A percentile compares a stretch with the other conserved stretches of the same genome.
Conservation (phyloP, 1,284 basidiomycete genomes). For the Puccinia hordei region DNA sequence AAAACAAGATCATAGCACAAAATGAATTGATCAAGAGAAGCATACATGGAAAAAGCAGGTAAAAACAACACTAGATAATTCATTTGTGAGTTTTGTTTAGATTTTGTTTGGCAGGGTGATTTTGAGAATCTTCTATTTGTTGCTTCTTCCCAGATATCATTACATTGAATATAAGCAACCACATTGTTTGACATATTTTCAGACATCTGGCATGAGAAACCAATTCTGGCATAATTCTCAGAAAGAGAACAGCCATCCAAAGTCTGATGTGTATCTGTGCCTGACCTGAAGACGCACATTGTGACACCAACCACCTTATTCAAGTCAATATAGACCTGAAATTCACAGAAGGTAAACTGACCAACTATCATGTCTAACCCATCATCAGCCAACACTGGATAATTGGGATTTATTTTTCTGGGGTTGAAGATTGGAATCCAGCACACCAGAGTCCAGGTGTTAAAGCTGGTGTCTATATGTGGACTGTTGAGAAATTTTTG, state of each 20-base stretch:
- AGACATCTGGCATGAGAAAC: conserved; percentile 30
- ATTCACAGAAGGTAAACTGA: conserved; percentile 29
- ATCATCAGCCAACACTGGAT: neutral
- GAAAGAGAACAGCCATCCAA: neutral
- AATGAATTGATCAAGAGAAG: no score
- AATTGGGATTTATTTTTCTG: no score
- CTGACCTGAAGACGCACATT: conserved; percentile 4
- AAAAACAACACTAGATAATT: neutral
- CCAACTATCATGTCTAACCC: conserved; percentile 3
- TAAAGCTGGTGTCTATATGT: neutral
- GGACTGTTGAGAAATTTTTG: conserved; percentile 17
- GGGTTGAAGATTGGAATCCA: conserved; percentile 7
- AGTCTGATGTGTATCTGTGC: neutral
- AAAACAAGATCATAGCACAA: no score
- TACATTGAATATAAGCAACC: neutral
- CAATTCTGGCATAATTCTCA: conserved; percentile 8
- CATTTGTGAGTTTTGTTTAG: neutral
- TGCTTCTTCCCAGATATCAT: neutral
- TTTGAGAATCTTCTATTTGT: conserved; percentile 16
- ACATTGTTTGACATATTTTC: neutral
- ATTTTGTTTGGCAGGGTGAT: neutral
- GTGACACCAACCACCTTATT: neutral
- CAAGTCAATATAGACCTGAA: conserved; percentile 20
- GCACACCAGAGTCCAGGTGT: neutral
- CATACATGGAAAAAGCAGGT: neutral